Evolutionary conservation across 202 grass and related monocot species (phyloP).

Genomic region (Zizania palustris): DNA sequence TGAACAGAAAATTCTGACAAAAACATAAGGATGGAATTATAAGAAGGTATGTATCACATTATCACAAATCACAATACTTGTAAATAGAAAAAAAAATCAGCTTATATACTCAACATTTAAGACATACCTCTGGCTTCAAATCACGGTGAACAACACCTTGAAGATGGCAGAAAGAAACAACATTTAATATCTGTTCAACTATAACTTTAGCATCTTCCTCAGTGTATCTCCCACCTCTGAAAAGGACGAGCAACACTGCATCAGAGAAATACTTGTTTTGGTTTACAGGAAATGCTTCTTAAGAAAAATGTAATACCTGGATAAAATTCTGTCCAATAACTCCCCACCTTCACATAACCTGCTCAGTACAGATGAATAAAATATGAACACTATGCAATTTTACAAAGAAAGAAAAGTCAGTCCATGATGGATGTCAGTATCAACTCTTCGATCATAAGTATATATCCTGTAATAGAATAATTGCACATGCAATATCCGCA

Average conservation of each 20-base stretch:
- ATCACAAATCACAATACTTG: conserved; percentile 14
- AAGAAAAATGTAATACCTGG: conserved; percentile 67
- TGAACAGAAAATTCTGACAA: conserved; percentile 94
- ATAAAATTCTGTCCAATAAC: conserved; percentile 89
- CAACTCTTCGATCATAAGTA: conserved; percentile 16
- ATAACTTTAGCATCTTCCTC: conserved; percentile 96
- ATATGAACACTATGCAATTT: conserved; percentile 42
- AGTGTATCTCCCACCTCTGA: conserved; percentile 87
- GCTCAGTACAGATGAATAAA: conserved; percentile 39
- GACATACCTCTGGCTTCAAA: conserved; percentile 94
- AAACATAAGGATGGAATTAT: conserved; percentile 41
- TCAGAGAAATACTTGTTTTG: conserved; percentile 31
- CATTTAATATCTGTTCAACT: conserved; percentile 83
- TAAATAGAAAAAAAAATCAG: conserved; percentile 7
- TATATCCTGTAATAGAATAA: conserved; percentile 29
- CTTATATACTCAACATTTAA: conserved; percentile 25
- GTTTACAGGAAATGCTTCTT: conserved; percentile 11
- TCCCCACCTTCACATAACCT: conserved; percentile 99
- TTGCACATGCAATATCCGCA: conserved; percentile 9
- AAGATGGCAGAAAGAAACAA: conserved; percentile 98
- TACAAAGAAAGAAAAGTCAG: conserved; percentile 12
- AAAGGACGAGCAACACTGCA: conserved; percentile 36
- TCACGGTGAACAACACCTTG: conserved; percentile 97
- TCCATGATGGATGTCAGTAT: conserved; percentile 6
- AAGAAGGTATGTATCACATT: conserved; percentile 33